A percentile compares a stretch with the other conserved stretches of the same genome.
Conservation (phyloP, 495 filamentous ascomycete species). For the Penicillium bovifimosum region DNA sequence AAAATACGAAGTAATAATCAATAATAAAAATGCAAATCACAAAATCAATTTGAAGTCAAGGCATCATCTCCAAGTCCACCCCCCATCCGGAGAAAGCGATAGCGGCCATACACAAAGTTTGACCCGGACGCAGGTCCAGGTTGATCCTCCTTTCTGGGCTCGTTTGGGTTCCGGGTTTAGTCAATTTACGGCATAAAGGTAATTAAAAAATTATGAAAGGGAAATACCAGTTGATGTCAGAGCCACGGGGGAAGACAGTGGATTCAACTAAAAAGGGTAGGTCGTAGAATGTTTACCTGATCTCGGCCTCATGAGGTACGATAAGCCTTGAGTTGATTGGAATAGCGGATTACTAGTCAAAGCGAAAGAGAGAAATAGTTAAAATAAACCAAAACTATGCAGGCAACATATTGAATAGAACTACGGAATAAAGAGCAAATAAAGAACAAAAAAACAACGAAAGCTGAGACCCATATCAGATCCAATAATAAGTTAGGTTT, state of each 20-base stretch:
- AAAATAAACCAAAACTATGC: neutral
- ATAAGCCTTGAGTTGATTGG: neutral
- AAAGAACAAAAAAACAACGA: slow-evolving; percentile 9
- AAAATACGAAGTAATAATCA: slow-evolving; percentile 14
- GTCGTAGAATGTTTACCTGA: slow-evolving; percentile 27
- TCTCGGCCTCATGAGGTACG: slow-evolving; percentile 12
- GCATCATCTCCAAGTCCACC: slow-evolving; percentile 37
- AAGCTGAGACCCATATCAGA: slow-evolving; percentile 35
- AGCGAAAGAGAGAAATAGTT: neutral
- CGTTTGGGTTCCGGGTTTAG: slow-evolving; percentile 36
- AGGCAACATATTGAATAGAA: neutral
- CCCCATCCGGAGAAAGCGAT: slow-evolving; percentile 34
- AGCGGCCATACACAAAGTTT: slow-evolving; percentile 38
- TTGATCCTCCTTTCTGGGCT: slow-evolving; percentile 43
- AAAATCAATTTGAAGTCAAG: slow-evolving; percentile 39
- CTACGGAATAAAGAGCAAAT: neutral
- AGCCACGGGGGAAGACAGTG: slow-evolving; percentile 35
- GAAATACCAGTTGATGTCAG: slow-evolving; percentile 43
- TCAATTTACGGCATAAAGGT: slow-evolving; percentile 23
- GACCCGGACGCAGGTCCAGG: slow-evolving; percentile 47
- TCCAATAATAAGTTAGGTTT: slow-evolving; percentile 37
- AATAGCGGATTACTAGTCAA: slow-evolving; percentile 14
- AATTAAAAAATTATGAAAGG: slow-evolving; percentile 12
- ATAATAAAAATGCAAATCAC: slow-evolving; percentile 16
- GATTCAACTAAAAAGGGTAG: slow-evolving; percentile 35